These are phyloP conservation scores for Salix koriyanagi DNA, from an alignment of 345 rosid genomes.

Conservation along the genomic window DNA sequence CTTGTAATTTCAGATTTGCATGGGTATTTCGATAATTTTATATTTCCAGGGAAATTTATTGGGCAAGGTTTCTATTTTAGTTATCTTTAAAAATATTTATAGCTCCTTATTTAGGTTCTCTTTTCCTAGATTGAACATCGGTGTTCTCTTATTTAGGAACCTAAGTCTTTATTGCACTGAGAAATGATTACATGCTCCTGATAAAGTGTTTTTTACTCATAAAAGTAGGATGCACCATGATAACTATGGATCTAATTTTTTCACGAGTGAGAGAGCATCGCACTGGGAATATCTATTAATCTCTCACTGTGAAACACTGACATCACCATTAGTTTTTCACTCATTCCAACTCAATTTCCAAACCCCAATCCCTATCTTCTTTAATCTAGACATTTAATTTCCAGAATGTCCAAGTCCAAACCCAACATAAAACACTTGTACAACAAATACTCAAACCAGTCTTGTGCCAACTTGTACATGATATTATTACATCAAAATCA, in stretches of 20 bases:
- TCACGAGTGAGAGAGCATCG: not conserved
- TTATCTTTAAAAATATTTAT: not conserved
- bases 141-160: not conserved
- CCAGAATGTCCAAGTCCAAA: not conserved
- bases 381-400: not conserved
- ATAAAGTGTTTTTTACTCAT: not conserved
- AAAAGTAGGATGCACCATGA: not conserved
- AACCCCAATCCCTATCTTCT: not conserved
- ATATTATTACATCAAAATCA: too few relatives aligned
- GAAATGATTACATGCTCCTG: not conserved
- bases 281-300: not conserved
- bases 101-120: not conserved
- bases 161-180: not conserved
- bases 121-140: not conserved
- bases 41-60: not conserved
- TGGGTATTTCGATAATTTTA: not conserved
- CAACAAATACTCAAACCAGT: not conserved
- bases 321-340: not conserved
- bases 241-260: not conserved
- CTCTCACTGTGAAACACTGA: not conserved
- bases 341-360: not conserved
- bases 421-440: not conserved
- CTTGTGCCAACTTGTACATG: not conserved
- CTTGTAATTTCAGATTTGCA: not conserved
- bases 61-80: not conserved